Conservation (phyloP, 1,139 yeast genomes). For the Diutina rugosa region DNA sequence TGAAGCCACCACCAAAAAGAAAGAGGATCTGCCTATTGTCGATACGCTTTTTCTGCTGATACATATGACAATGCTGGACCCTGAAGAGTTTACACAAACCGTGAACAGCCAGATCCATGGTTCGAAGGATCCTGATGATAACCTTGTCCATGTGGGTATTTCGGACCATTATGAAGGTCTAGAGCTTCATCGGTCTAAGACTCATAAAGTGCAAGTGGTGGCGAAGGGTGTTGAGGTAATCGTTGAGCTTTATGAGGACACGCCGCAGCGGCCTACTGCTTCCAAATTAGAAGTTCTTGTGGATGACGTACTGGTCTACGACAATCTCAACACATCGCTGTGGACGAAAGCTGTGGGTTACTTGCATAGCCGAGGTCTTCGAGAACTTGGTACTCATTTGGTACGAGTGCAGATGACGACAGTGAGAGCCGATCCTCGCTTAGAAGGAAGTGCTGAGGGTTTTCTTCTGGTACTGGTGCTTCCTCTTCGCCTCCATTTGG, state of each 20-base stretch:
- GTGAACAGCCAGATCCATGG: not conserved
- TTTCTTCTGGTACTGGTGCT: constrained; percentile 41
- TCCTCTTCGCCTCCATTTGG: constrained; percentile 76
- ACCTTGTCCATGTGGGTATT: constrained; percentile 10
- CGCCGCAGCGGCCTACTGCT: constrained; percentile 10
- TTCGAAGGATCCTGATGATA: not conserved
- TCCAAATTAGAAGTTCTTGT: constrained; percentile 21
- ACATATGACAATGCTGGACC: constrained; percentile 1
- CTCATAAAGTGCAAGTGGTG: constrained; percentile 50
- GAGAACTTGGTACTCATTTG: constrained; percentile 64
- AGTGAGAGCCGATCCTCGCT: constrained; percentile 49
- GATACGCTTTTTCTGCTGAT: not conserved
- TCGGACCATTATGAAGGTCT: constrained; percentile 28
- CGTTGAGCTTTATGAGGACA: constrained; percentile 38
- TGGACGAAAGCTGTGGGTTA: constrained; percentile 81
- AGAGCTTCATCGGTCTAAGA: constrained; percentile 49
- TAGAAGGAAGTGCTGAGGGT: constrained; percentile 57
- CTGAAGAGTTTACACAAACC: not conserved
- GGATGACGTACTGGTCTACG: constrained; percentile 42
- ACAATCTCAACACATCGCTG: constrained; percentile 76
- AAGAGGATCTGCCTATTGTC: not conserved
- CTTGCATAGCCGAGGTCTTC: constrained; percentile 52
- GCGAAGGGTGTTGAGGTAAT: constrained; percentile 38
- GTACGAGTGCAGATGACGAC: constrained; percentile 39
- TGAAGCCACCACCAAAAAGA: not conserved